Conservation (phyloP, 768 basidiomycete species). For the Fomitopsis pulvina region DNA sequence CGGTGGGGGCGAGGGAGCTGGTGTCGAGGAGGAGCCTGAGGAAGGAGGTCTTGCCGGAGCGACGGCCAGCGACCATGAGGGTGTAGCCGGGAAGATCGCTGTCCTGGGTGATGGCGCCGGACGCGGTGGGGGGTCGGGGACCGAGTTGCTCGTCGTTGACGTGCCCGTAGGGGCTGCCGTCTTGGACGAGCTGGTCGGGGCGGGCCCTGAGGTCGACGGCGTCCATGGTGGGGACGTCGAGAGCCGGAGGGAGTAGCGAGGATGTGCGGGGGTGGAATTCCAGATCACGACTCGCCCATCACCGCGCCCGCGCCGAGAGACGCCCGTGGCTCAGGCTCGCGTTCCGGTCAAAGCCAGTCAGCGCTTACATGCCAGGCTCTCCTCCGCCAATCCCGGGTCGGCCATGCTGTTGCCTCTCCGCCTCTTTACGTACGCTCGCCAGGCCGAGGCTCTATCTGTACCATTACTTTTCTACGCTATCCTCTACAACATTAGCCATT, state of each 20-base stretch:
- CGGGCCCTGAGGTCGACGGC: slow-evolving; percentile 43
- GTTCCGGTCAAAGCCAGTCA: slow-evolving; percentile 9
- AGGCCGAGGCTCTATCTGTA: not conserved
- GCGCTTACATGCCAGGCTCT: too few relatives aligned
- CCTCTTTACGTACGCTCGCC: slow-evolving; percentile 1
- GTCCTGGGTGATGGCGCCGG: slow-evolving; percentile 14
- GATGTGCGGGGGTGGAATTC: slow-evolving; percentile 54
- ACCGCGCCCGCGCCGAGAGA: slow-evolving; percentile 17
- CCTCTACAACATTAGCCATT: slow-evolving; percentile 2
- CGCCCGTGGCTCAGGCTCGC: slow-evolving; percentile 14
- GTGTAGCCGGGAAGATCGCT: slow-evolving; percentile 44
- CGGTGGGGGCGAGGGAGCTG: slow-evolving; percentile 52
- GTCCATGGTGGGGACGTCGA: slow-evolving; percentile 51
- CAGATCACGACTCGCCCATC: slow-evolving; percentile 17
- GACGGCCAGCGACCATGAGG: slow-evolving; percentile 76
- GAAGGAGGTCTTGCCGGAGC: slow-evolving; percentile 84
- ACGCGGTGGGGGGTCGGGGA: slow-evolving; percentile 22
- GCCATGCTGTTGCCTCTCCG: not conserved
- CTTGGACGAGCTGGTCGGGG: slow-evolving; percentile 36
- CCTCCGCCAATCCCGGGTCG: not conserved
- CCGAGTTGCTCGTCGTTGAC: slow-evolving; percentile 19
- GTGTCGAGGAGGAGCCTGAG: slow-evolving; percentile 83
- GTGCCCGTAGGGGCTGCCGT: slow-evolving; percentile 17
- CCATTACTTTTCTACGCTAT: slow-evolving; percentile 2
- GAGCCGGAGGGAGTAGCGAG: slow-evolving; percentile 38